phyloP scores from a whole-genome alignment of 768 basidiomycete genomes.

The Leccinum incarnatum region DNA sequence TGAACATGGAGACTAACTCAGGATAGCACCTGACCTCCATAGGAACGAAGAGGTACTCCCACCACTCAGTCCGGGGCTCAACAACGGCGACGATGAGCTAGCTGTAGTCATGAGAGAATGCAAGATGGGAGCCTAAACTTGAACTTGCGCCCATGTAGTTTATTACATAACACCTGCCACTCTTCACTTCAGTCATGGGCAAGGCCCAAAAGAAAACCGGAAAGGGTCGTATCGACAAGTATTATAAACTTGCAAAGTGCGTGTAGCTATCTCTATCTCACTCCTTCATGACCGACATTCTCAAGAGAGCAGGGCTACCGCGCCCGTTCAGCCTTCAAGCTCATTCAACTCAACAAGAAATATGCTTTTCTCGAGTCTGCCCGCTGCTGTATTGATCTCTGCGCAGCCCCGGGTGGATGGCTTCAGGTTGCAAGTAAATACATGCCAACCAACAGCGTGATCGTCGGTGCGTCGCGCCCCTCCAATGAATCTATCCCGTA shows the following conservation, averaged over 20 bases:
- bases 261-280: constrained; percentile 3
- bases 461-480: constrained; percentile 62
- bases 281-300: constrained; percentile 7
- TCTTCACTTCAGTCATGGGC: constrained; percentile 45
- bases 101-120: not conserved
- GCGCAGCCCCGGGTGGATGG: constrained; percentile 99
- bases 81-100: constrained; percentile 13
- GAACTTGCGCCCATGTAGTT: not conserved
- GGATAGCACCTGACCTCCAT: constrained; percentile 43
- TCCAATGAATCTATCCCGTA: constrained; percentile 1
- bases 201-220: constrained; percentile 94
- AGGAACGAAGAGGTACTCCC: constrained; percentile 25
- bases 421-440: constrained; percentile 97
- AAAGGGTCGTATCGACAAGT: constrained; percentile 94
- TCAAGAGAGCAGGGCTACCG: constrained; percentile 96
- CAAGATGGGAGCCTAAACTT: not conserved
- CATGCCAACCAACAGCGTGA: constrained; percentile 90
- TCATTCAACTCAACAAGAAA: constrained; percentile 98
- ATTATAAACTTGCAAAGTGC: constrained; percentile 93
- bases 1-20: constrained; percentile 32
- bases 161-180: not conserved
- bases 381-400: constrained; percentile 94
- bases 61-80: constrained; percentile 14
- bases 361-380: constrained; percentile 88
- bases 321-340: constrained; percentile 98